These are phyloP conservation scores for Rhododendron williamsianum DNA, from an alignment of 148 eudicot species.

Conservation along the genomic window DNA sequence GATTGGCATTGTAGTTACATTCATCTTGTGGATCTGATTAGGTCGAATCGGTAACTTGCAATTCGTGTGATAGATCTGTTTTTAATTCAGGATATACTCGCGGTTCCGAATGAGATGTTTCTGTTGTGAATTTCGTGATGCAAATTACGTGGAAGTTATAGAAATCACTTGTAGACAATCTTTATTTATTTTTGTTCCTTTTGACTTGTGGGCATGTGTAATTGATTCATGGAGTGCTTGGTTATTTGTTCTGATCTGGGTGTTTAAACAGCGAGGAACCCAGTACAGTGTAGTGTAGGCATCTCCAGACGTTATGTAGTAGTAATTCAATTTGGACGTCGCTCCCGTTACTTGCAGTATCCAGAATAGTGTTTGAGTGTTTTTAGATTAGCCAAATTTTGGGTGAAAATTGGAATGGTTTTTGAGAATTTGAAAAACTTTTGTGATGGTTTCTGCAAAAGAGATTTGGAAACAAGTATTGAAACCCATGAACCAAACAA, in stretches of 20 bases:
- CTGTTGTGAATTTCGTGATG: not conserved
- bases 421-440: not conserved
- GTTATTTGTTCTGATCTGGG: not conserved
- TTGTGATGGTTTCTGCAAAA: not conserved
- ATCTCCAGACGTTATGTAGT: not conserved
- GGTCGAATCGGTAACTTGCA: not conserved
- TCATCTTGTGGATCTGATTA: constrained; percentile 13
- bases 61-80: constrained; percentile 5
- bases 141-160: not conserved
- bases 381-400: not conserved
- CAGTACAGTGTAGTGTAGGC: not conserved
- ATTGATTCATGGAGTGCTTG: not conserved
- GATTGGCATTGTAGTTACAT: not conserved
- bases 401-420: not conserved
- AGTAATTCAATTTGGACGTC: not conserved
- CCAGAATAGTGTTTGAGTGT: not conserved
- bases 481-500: not conserved
- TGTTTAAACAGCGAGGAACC: not conserved
- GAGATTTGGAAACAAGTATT: not conserved
- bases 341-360: not conserved
- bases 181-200: not conserved
- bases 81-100: not conserved
- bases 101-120: not conserved
- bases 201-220: not conserved
- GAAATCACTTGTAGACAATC: not conserved